Base-by-base conservation (phyloP, 164 flowering plant genomes). In the Piper betle region DNA sequence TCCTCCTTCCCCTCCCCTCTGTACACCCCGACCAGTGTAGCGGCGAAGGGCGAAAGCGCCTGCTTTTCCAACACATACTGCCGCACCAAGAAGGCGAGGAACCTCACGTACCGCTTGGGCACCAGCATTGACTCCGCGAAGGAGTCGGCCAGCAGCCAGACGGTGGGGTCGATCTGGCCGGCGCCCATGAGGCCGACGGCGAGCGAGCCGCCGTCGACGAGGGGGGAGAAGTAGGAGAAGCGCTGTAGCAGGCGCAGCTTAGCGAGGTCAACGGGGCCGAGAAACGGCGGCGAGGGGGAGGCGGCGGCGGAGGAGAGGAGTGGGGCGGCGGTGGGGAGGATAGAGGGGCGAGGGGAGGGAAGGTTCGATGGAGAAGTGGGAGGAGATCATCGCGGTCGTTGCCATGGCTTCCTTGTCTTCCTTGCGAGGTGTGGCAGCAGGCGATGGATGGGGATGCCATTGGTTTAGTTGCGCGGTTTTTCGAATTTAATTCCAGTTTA, bases 51-150 rank as follows among this genome's bases (percentile, higher is more conserved):
- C 80, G 84, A 57, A 58, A 77, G 50, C 12, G 63, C 77, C 57
- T 80, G 77, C 69, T 90, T 78, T 80, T 93, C 96, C 64, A 72
- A 66, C 85, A 93, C 71, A 67, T 93, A 87, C 72, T 88, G 87
- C 75, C 80, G 86, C 71, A 90, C 87, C 72, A 87, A 63, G 67
- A 77, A 87, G 64, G 64, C 74, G 71, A 90, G 62, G 48, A 93
- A 40, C 19, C 63, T 63, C 42, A 80, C 72, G 59, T 83, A 88
- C 16, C 70, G 71, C 4, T 48, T 2, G 42, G 91, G 84, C 75
- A 81, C 56, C 62, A 71, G 55, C 94, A 86, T 83, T 4, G 94
- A 87, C 67, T 86, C 94, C 0, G 84, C 83, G 63, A 93, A 90
- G 0, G 96, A 90, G 64, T 88, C 91, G 0, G 97, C 74, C 16